These are phyloP conservation scores for Bromus sterilis DNA, from an alignment of 176 grass and related monocot genomes.

Conservation along the genomic window DNA sequence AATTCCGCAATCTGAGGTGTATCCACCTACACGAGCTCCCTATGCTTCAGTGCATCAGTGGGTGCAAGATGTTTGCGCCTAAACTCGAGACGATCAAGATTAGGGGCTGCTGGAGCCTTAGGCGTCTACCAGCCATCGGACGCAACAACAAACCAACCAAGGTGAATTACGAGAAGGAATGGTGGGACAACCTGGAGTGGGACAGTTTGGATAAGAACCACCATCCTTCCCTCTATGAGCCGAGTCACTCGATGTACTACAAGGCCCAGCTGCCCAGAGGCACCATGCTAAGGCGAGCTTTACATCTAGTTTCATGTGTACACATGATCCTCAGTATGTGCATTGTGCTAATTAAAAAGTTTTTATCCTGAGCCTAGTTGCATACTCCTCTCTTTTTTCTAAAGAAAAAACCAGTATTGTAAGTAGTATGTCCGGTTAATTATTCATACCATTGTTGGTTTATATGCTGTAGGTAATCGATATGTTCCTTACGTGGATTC, in stretches of 20 bases:
- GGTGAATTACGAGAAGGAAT: constrained; percentile 21
- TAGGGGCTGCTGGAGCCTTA: constrained; percentile 20
- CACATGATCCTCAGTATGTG: neutral
- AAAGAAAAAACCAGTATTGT: neutral
- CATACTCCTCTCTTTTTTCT: neutral
- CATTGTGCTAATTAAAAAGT: too few relatives aligned
- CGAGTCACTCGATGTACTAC: neutral
- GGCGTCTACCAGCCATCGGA: neutral
- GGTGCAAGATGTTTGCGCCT: neutral
- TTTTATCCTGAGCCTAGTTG: neutral
- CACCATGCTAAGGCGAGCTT: neutral
- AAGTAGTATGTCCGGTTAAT: neutral
- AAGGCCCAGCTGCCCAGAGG: neutral
- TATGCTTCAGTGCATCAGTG: neutral
- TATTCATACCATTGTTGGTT: neutral
- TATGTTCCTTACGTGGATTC: neutral
- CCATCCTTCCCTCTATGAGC: neutral
- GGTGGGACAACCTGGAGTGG: neutral
- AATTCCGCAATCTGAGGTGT: neutral
- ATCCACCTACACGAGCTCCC: constrained; percentile 9
- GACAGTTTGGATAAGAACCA: neutral
- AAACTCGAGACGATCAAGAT: neutral
- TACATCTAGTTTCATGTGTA: neutral
- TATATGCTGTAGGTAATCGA: neutral
- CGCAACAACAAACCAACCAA: neutral